Evolutionary conservation across 2,329 filamentous ascomycete species (phyloP).

Genomic region (Monosporascus sp.): DNA sequence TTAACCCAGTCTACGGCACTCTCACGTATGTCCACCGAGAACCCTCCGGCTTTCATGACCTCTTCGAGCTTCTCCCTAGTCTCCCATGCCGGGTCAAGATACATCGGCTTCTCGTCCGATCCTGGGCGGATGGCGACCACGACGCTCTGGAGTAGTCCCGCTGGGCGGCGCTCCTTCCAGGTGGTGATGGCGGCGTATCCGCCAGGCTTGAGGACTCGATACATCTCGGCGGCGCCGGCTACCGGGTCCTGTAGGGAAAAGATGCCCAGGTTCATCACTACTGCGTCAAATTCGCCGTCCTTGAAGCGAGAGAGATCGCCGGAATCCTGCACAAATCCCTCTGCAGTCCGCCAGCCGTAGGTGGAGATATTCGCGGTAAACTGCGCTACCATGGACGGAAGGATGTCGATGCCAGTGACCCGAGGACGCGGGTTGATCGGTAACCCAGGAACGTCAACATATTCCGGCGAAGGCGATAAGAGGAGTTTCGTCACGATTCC

Average conservation of each 20-base stretch:
- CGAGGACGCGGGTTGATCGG: constrained; percentile 12
- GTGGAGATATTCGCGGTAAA: constrained; percentile 13
- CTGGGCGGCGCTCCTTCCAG: constrained; percentile 15
- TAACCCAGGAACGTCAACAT: constrained; percentile 12
- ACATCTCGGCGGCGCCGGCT: constrained; percentile 16
- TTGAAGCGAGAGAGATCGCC: constrained; percentile 15
- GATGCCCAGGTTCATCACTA: constrained; percentile 19
- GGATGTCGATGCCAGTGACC: constrained; percentile 16
- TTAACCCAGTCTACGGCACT: constrained; percentile 11
- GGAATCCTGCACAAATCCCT: constrained; percentile 13
- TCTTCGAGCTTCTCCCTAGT: constrained; percentile 15
- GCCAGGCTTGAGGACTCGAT: constrained; percentile 17
- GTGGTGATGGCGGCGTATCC: constrained; percentile 16
- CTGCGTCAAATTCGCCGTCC: constrained; percentile 14
- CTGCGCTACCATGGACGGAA: constrained; percentile 12
- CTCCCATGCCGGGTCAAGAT: constrained; percentile 15
- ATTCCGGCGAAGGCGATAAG: constrained; percentile 12
- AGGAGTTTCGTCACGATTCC: constrained; percentile 19
- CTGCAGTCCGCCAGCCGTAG: constrained; percentile 12
- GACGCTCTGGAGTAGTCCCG: constrained; percentile 7
- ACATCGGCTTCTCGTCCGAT: constrained; percentile 5
- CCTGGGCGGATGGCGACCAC: constrained; percentile 10
- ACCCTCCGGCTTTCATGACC: constrained; percentile 15
- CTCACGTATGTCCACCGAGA: constrained; percentile 8
- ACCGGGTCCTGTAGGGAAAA: constrained; percentile 13